phyloP scores from a whole-genome alignment of 1,284 basidiomycete species.

The Thelephora terrestris region DNA sequence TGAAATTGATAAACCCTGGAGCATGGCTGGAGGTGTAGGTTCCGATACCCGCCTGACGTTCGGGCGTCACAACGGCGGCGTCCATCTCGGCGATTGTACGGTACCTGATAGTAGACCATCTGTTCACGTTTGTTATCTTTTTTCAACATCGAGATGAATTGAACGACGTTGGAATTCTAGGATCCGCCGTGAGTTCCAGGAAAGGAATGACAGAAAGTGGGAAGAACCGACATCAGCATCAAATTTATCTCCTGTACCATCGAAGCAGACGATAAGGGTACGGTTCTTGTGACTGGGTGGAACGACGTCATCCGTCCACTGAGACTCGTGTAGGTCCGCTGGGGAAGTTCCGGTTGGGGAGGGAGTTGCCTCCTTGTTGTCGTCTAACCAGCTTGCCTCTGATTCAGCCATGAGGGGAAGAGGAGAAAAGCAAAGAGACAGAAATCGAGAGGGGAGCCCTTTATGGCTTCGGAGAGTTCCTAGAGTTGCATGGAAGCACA shows the following conservation, averaged over 20 bases:
- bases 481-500: too few relatives aligned
- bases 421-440: too few relatives aligned
- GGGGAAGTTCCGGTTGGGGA: too few relatives aligned
- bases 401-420: too few relatives aligned
- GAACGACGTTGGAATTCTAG: constrained; percentile 15
- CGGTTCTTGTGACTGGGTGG: constrained; percentile 10
- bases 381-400: too few relatives aligned
- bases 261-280: constrained; percentile 46
- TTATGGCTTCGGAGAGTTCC: too few relatives aligned
- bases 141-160: constrained; percentile 37
- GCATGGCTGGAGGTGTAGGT: constrained; percentile 12
- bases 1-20: constrained; percentile 12
- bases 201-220: constrained; percentile 4
- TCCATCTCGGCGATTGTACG: not conserved
- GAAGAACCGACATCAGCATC: constrained; percentile 30
- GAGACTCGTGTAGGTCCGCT: too few relatives aligned
- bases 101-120: constrained; percentile 19
- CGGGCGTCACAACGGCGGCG: not conserved
- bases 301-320: too few relatives aligned
- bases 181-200: not conserved
- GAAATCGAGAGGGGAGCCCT: too few relatives aligned
- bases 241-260: constrained; percentile 49
- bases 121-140: constrained; percentile 41
- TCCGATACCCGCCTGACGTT: constrained; percentile 17
- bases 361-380: too few relatives aligned